Evolutionary conservation across 148 eudicot genomes (phyloP).

Genomic region (Euryodendron excelsum): DNA sequence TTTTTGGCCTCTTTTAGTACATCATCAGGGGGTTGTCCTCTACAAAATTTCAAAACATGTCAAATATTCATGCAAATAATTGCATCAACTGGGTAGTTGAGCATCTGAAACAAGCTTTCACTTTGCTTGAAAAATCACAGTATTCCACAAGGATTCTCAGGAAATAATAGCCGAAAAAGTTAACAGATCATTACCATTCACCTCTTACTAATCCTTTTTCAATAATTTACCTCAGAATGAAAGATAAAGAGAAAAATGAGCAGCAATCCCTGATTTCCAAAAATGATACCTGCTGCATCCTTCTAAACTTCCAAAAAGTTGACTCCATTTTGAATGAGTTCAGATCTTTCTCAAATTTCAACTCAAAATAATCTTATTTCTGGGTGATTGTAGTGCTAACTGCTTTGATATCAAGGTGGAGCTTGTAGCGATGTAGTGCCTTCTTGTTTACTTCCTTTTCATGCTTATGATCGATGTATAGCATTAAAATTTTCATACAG

Average conservation of each 20-base stretch:
- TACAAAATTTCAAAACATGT: slow-evolving; percentile 31
- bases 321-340: not conserved
- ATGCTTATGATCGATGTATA: too few species aligned
- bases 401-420: not conserved
- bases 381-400: not conserved
- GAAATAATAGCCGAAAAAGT: not conserved
- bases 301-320: not conserved
- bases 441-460: too few species aligned
- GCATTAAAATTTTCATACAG: too few species aligned
- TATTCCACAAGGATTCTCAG: not conserved
- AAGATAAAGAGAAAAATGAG: not conserved
- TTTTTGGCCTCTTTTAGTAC: slow-evolving; percentile 78
- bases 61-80: slow-evolving; percentile 16
- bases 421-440: too few species aligned
- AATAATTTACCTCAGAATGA: not conserved
- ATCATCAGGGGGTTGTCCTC: slow-evolving; percentile 97
- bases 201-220: not conserved
- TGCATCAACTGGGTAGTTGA: slow-evolving; percentile 6
- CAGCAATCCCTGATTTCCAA: not conserved
- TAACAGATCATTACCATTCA: not conserved
- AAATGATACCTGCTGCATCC: not conserved
- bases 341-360: not conserved
- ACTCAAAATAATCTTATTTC: not conserved
- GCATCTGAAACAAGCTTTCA: too few species aligned
- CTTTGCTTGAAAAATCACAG: too few species aligned